Conservation (phyloP, 2,329 filamentous ascomycete genomes). For the Magnaporthales sp. region DNA sequence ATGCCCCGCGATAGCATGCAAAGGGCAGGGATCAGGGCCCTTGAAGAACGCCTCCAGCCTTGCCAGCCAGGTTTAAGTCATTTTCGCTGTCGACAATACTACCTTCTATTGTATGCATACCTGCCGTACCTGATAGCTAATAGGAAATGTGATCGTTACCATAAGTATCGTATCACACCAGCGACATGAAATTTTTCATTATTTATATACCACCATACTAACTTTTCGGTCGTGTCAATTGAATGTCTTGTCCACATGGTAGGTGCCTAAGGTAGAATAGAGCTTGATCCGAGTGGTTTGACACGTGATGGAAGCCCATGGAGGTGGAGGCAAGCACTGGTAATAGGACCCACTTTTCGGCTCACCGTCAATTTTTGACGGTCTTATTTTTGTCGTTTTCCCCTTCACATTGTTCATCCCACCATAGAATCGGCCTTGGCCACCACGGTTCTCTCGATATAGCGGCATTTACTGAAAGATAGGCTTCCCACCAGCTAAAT, state of each 20-base stretch:
- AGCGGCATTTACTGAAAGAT: neutral
- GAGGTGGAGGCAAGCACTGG: no score
- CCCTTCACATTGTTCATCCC: neutral
- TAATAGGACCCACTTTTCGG: neutral
- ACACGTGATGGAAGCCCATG: neutral
- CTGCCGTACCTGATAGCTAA: no score
- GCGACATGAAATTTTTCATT: no score
- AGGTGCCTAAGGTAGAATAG: neutral
- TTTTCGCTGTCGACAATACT: neutral
- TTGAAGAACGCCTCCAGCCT: neutral
- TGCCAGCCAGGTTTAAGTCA: neutral
- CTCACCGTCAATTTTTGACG: slow-evolving; percentile 1
- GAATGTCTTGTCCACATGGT: no score
- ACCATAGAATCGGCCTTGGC: neutral
- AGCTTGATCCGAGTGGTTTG: neutral
- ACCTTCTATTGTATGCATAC: no score
- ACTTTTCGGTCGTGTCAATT: no score
- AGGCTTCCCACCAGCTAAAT: neutral
- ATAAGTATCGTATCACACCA: no score
- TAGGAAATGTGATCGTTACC: no score
- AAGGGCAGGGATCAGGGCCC: neutral
- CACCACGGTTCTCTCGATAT: neutral
- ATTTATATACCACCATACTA: no score
- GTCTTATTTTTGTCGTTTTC: neutral
- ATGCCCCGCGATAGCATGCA: neutral